These are phyloP conservation scores for Calycina herbarum DNA, from an alignment of 2,329 filamentous ascomycete genomes.

Conservation along the genomic window DNA sequence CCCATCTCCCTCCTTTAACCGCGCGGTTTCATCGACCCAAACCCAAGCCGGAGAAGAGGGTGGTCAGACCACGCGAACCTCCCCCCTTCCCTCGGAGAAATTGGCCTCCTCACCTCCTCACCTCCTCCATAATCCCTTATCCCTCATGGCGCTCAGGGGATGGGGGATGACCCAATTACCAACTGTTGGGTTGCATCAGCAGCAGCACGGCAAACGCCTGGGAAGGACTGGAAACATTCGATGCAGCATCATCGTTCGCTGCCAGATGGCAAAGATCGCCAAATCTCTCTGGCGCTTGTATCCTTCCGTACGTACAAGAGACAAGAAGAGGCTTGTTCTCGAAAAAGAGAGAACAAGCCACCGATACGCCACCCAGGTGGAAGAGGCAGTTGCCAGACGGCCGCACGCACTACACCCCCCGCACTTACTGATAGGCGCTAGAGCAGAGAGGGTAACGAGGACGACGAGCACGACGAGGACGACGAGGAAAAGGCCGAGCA, in stretches of 20 bases:
- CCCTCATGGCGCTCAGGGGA: not conserved
- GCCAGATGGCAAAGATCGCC: not conserved
- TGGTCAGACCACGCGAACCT: slow-evolving; percentile 1
- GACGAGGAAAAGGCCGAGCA: too few species aligned
- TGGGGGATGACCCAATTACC: not conserved
- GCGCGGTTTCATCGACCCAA: not conserved
- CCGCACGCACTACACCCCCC: not conserved
- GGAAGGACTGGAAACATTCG: not conserved
- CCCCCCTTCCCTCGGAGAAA: not conserved
- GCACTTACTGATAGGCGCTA: not conserved
- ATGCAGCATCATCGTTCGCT: not conserved
- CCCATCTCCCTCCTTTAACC: not conserved
- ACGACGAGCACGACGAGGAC: not conserved
- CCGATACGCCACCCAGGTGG: slow-evolving; percentile 2
- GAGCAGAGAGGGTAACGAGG: not conserved
- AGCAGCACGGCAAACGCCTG: not conserved
- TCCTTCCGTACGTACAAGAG: not conserved
- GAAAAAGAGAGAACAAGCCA: not conserved
- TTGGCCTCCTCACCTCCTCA: not conserved
- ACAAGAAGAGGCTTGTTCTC: not conserved
- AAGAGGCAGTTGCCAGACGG: slow-evolving; percentile 3
- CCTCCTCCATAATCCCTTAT: not conserved
- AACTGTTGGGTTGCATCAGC: not conserved
- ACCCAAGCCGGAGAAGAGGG: not conserved
- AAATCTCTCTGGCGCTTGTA: not conserved